These are phyloP conservation scores for Aspergillus carlsbadensis DNA, from an alignment of 495 filamentous ascomycete species.

Conservation along the genomic window DNA sequence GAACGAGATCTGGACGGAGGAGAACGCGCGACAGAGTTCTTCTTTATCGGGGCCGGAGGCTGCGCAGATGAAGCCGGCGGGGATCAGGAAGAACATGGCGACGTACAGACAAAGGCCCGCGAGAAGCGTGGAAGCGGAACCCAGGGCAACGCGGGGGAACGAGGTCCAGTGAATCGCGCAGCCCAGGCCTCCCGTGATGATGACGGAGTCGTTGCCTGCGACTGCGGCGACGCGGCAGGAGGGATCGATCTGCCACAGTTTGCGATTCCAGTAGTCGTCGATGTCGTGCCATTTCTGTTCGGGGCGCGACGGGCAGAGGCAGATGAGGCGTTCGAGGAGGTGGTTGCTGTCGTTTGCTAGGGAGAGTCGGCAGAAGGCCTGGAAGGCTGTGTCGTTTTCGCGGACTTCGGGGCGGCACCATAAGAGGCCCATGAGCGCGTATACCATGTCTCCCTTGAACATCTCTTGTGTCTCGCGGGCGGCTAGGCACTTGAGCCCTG, in stretches of 20 bases:
- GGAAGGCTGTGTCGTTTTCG: background rate
- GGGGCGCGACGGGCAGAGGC: background rate
- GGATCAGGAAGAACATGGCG: too few species aligned
- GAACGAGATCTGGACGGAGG: too few species aligned
- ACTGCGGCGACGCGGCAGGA: background rate
- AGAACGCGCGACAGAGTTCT: too few species aligned
- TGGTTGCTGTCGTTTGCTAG: background rate
- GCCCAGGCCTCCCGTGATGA: background rate
- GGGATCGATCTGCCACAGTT: constrained; percentile 1
- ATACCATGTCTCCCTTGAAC: constrained; percentile 1
- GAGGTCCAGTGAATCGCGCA: background rate
- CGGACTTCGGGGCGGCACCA: background rate
- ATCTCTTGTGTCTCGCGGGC: background rate
- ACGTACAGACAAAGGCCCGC: too few species aligned
- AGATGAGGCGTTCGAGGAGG: background rate
- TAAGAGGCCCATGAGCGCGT: background rate
- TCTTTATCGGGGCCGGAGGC: too few species aligned
- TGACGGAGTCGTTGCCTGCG: background rate
- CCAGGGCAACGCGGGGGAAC: too few species aligned
- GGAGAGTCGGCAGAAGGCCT: background rate
- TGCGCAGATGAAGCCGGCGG: too few species aligned
- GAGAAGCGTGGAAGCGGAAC: too few species aligned
- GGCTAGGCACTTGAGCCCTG: background rate
- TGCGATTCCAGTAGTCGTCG: background rate
- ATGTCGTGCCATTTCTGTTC: background rate